Evolutionary conservation across 1,139 yeast species (phyloP), one percentile per base, ranked within the genome.

Genomic region (Pneumocystis jirovecii): DNA sequence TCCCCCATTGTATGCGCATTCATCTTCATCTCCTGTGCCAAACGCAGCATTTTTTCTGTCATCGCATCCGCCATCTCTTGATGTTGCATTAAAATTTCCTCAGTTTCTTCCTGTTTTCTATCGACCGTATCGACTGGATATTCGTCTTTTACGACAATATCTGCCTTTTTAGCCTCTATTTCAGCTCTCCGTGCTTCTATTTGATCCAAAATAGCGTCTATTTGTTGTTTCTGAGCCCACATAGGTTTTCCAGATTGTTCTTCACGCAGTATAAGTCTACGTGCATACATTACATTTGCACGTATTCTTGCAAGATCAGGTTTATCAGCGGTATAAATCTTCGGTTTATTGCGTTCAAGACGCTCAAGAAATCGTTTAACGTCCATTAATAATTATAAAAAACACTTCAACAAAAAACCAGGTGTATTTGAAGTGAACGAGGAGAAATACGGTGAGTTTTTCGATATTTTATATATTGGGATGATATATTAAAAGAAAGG

Each of bases 21-120:
- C 61, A 77, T 76, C 73, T 83, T 79, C 70, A 84, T 82, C n/a
- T 77, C 76, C 65, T 80, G 77, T 2, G 81, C 83, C 72, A 77
- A 80, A 56, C 74, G 77, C 37, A 83, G 77, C 71, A 84, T 81
- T 76, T 80, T 81, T 59, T 70, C 74, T 10, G 79, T 77, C 42
- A 76, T 76, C 42, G 74, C 78, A 21, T 74, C 79, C 68, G 82
- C 85, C 42, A 73, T 70, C 40, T 71, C 70, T 35, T 73, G 72
- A 64, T 77, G 76, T 17, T 65, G 66, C 4, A 65, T 65, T 19
- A 69, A 62, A 37, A 66, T 50, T 42, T 66, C 45, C 31, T 44
- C 59, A n/a, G 12, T 44, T 8, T n/a, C 19, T 29, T 44, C 19
- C 56, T 44, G 34, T 5, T 31, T 31, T 31, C 4, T 31, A 31